These are phyloP conservation scores for Mortierella sp. DNA, from an alignment of 371 early-diverging fungal species.

Conservation along the genomic window DNA sequence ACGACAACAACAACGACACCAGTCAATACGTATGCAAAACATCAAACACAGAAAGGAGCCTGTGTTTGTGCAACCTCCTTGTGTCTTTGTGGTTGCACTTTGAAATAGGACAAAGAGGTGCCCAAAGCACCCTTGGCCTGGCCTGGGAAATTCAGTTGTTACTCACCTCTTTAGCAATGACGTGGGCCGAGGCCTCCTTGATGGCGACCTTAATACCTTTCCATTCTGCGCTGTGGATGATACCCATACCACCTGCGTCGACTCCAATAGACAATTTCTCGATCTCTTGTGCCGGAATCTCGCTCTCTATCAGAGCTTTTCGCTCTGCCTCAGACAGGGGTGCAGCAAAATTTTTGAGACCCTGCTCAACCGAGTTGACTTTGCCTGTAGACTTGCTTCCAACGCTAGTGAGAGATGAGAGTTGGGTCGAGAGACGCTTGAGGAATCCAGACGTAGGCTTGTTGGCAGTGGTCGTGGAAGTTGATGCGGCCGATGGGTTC, in stretches of 20 bases:
- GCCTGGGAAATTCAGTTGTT: not conserved
- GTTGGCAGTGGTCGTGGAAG: not conserved
- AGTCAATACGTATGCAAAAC: too few relatives aligned
- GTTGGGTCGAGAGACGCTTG: constrained; percentile 11
- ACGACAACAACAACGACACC: too few relatives aligned
- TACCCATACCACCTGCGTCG: constrained; percentile 48
- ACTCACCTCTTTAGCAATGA: constrained; percentile 45
- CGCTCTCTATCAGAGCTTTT: constrained; percentile 23
- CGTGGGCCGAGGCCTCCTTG: constrained; percentile 41
- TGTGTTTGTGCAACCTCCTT: not conserved
- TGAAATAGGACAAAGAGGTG: not conserved
- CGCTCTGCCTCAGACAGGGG: constrained; percentile 25
- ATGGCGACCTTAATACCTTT: constrained; percentile 47
- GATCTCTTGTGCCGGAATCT: constrained; percentile 45
- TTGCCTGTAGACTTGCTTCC: not conserved
- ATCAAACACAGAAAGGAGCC: too few relatives aligned
- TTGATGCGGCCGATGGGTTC: not conserved
- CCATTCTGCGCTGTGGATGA: constrained; percentile 43
- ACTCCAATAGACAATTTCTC: constrained; percentile 38
- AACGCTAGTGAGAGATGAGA: constrained; percentile 12
- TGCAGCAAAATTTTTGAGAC: constrained; percentile 14
- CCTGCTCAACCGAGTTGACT: constrained; percentile 22
- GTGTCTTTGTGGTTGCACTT: not conserved
- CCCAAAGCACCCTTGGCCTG: too few relatives aligned
- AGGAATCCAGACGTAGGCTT: constrained; percentile 11